Conservation (phyloP, 2,329 filamentous ascomycete species). For the Acrodontium crateriforme region DNA sequence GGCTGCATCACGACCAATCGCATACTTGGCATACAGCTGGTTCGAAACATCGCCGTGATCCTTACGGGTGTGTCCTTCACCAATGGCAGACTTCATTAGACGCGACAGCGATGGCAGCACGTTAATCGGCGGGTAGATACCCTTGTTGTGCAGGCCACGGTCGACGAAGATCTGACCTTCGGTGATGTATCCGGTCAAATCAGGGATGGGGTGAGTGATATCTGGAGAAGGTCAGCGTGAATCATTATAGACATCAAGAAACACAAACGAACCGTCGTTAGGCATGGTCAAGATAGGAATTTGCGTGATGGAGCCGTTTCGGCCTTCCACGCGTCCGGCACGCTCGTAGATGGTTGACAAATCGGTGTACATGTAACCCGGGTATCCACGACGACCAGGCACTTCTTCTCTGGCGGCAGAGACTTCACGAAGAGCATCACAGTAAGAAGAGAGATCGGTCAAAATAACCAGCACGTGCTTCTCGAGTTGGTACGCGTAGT, state of each 20-base stretch:
- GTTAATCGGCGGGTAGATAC: conserved; percentile 97
- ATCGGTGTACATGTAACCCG: conserved; percentile 99
- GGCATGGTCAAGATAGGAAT: conserved; percentile 99
- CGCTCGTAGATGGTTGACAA: conserved; percentile 99
- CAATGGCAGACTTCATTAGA: conserved; percentile 99
- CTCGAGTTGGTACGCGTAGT: conserved; percentile 99
- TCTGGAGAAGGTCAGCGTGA: conserved; percentile 33
- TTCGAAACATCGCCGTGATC: conserved; percentile 98
- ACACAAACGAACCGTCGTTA: conserved; percentile 62
- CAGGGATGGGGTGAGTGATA: conserved; percentile 97
- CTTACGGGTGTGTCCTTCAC: conserved; percentile 88
- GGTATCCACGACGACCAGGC: conserved; percentile 95
- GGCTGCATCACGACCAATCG: conserved; percentile 93
- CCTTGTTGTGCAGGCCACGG: conserved; percentile 85
- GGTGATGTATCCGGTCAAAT: conserved; percentile 97
- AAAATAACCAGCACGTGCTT: conserved; percentile 99
- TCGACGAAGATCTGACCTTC: conserved; percentile 98
- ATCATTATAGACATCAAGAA: not conserved
- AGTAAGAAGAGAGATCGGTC: conserved; percentile 95
- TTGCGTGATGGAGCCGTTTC: conserved; percentile 97
- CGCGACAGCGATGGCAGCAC: conserved; percentile 93
- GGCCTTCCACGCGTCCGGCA: conserved; percentile 89
- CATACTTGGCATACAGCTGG: conserved; percentile 98
- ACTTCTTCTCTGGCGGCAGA: conserved; percentile 98
- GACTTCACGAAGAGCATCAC: conserved; percentile 95